Evolutionary conservation across 2,329 filamentous ascomycete genomes (phyloP), one percentile per base, ranked within the genome.

Genomic region (Pseudogymnoascus sp.): DNA sequence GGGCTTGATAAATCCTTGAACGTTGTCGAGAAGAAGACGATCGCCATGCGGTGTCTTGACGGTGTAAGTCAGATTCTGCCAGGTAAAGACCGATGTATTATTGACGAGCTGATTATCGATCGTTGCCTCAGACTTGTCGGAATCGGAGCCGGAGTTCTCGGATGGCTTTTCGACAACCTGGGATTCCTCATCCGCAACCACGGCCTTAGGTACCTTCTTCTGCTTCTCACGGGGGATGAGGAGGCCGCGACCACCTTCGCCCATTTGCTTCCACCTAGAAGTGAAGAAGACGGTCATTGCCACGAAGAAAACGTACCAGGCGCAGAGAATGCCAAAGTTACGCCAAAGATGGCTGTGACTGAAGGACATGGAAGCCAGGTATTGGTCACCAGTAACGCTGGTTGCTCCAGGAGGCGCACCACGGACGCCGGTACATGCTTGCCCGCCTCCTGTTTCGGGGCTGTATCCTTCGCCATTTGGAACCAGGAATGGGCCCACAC

Each of bases 1-100:
- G 12, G 86, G 86, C 71, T 88, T 88, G 64, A 89, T 85, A 83
- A 87, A 95, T 2, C 90, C 91, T 66, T 91, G 84, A 1, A 95
- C 88, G 62, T 93, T 82, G 64, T 94, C 85, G 6, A 96, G 77
- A 62, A 96, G 84, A 11, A 82, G 77, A 6, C 87, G 83, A 80
- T 90, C 76, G 6, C 82, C 82, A 1, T 74, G 71, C 0, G 80
- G 77, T 0, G 82, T 85, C 65, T 84, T 80, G 62, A 91, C 87
- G 0, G 83, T 88, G 68, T 90, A 91, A 1, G 66, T 66, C 0
- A 91, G 80, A 62, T 89, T 81, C 69, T 87, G 87, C 86, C 88
- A 91, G 1, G 88, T 91, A 67, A 90, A 89, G 0, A 88, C 77
- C 0, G 83, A 86, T 0, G 81, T 86, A 70, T 89, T 88, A 22